Conservation (phyloP, 176 grass and related monocot genomes). For the Bromus sterilis region DNA sequence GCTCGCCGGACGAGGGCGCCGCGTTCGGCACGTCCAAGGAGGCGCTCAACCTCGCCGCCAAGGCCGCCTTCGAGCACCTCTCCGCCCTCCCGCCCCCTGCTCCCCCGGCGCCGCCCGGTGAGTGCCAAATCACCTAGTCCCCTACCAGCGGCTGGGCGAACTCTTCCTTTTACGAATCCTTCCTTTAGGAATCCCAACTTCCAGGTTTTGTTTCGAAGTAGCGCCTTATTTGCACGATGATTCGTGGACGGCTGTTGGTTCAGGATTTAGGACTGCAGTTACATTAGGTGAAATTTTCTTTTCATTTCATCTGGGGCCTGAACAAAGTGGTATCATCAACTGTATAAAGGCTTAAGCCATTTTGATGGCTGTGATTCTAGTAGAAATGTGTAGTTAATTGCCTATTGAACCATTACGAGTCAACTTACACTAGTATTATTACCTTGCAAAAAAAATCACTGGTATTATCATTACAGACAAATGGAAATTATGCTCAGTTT, state of each 20-base stretch:
- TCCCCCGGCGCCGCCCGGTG: constrained; percentile 11
- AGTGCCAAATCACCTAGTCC: background rate
- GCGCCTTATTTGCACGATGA: background rate
- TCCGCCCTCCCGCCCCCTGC: constrained; percentile 7
- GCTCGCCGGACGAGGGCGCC: background rate
- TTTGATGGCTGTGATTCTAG: background rate
- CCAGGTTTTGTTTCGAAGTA: background rate
- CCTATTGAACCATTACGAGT: background rate
- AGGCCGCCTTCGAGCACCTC: constrained; percentile 47
- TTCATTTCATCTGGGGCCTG: background rate
- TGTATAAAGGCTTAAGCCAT: background rate
- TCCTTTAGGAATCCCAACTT: background rate
- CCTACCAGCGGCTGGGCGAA: background rate
- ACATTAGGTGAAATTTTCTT: background rate
- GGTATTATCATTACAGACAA: background rate
- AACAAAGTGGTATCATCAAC: background rate
- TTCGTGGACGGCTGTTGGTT: background rate
- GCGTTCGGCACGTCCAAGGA: constrained; percentile 59
- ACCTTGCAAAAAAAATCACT: background rate
- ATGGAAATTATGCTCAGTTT: background rate
- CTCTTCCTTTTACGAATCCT: background rate
- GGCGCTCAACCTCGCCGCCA: constrained; percentile 62
- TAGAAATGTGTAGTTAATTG: background rate
- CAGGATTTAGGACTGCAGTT: background rate
- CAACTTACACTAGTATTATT: background rate